These are phyloP conservation scores for Annulohypoxylon bovei DNA, from an alignment of 495 filamentous ascomycete genomes.

Conservation along the genomic window DNA sequence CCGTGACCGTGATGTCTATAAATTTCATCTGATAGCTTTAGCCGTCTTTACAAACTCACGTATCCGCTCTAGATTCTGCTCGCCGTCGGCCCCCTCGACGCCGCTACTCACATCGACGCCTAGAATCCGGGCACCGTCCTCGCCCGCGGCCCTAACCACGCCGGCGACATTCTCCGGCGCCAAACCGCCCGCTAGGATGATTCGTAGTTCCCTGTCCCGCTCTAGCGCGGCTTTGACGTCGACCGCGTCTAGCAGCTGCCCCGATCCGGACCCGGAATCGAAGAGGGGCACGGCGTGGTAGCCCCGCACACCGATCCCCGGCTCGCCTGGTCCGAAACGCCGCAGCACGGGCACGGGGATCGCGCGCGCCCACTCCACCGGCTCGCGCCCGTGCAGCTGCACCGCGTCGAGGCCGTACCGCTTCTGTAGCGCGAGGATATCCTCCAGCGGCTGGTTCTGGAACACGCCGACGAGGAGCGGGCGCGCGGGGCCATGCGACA, in stretches of 20 bases:
- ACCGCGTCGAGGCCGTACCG: constrained; percentile 86
- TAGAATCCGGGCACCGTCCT: constrained; percentile 67
- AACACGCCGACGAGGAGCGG: constrained; percentile 94
- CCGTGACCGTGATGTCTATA: constrained; percentile 2
- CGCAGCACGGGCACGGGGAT: constrained; percentile 92
- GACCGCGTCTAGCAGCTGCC: constrained; percentile 74
- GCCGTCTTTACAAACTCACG: constrained; percentile 78
- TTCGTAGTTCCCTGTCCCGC: constrained; percentile 66
- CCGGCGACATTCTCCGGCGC: constrained; percentile 76
- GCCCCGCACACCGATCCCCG: constrained; percentile 74
- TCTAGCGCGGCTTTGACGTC: constrained; percentile 70
- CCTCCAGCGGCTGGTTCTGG: constrained; percentile 84
- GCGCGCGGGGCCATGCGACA: constrained; percentile 52
- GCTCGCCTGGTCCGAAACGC: constrained; percentile 77
- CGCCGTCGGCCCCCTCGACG: constrained; percentile 79
- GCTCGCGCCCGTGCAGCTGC: constrained; percentile 91
- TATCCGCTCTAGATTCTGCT: constrained; percentile 86
- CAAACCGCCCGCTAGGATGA: constrained; percentile 87
- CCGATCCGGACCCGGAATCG: constrained; percentile 86
- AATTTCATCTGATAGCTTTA: constrained; percentile 57
- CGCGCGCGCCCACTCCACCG: constrained; percentile 85
- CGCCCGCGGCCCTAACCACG: constrained; percentile 66
- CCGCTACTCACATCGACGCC: constrained; percentile 95
- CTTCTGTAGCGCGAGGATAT: constrained; percentile 78
- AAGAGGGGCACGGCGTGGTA: constrained; percentile 86